Evolutionary conservation across 306 rosid genomes (phyloP).

Genomic region (Glycine tomentella): DNA sequence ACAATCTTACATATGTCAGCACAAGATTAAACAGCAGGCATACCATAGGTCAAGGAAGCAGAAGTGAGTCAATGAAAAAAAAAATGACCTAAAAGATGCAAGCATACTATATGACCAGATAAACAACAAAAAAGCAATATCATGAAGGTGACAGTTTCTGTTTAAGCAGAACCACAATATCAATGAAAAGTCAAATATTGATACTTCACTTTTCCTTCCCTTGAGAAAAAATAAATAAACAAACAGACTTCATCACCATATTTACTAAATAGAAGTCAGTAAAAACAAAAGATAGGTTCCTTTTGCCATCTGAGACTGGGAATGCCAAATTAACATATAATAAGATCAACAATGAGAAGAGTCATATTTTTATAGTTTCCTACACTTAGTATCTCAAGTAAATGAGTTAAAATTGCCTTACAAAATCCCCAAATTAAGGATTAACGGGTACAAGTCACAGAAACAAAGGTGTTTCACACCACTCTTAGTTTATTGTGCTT

Average conservation of each 20-base stretch:
- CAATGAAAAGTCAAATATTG: conserved; percentile 9
- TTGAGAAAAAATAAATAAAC: background rate
- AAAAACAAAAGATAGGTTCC: background rate
- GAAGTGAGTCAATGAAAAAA: background rate
- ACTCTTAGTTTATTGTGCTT: background rate
- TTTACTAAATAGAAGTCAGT: background rate
- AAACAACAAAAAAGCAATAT: conserved; percentile 1
- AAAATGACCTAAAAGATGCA: background rate
- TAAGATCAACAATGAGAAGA: background rate
- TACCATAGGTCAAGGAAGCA: background rate
- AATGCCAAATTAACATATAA: background rate
- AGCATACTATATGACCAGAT: conserved; percentile 12
- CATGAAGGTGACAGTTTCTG: conserved; percentile 1
- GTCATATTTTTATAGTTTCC: background rate
- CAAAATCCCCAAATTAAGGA: background rate
- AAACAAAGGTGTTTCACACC: no score
- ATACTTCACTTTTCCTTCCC: conserved; percentile 8
- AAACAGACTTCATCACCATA: background rate
- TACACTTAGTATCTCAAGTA: background rate
- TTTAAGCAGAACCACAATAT: background rate
- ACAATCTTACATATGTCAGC: conserved; percentile 34
- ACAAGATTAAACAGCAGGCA: background rate
- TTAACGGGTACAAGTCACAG: background rate
- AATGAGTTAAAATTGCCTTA: background rate
- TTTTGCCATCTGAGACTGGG: background rate